Conservation (phyloP, 176 grass and related monocot genomes). For the Hsuehochloa calcarea region DNA sequence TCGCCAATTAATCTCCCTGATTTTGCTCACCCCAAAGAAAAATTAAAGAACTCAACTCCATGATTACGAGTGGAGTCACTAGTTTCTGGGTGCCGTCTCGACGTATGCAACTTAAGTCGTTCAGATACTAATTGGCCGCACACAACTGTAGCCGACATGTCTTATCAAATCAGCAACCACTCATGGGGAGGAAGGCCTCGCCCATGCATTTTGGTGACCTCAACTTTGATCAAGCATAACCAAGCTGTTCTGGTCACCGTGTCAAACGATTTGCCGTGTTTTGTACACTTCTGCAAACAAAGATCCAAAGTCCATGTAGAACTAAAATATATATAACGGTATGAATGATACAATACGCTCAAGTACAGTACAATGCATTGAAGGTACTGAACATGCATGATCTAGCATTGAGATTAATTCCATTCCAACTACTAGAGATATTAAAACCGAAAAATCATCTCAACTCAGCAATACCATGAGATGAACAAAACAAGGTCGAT, state of each 20-base stretch:
- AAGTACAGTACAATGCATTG: not conserved
- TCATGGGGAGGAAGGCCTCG: not conserved
- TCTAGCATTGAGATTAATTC: not conserved
- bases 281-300: not conserved
- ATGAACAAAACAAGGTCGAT: constrained; percentile 15
- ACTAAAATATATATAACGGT: not conserved
- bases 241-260: not conserved
- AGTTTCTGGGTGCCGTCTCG: constrained; percentile 5
- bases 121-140: not conserved
- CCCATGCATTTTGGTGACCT: constrained; percentile 26
- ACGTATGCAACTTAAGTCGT: not conserved
- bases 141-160: constrained; percentile 15
- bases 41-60: not conserved
- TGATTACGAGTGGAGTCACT: constrained; percentile 3
- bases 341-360: not conserved
- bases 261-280: not conserved
- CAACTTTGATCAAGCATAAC: not conserved
- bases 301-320: not conserved
- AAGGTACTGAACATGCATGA: not conserved
- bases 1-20: not conserved
- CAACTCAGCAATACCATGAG: constrained; percentile 7
- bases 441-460: not conserved
- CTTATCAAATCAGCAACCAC: constrained; percentile 11
- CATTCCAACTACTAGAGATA: not conserved
- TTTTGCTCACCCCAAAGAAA: not conserved